Evolutionary conservation across 78 protist species (phyloP).

Genomic region (Pigoraptor vietnamica): DNA sequence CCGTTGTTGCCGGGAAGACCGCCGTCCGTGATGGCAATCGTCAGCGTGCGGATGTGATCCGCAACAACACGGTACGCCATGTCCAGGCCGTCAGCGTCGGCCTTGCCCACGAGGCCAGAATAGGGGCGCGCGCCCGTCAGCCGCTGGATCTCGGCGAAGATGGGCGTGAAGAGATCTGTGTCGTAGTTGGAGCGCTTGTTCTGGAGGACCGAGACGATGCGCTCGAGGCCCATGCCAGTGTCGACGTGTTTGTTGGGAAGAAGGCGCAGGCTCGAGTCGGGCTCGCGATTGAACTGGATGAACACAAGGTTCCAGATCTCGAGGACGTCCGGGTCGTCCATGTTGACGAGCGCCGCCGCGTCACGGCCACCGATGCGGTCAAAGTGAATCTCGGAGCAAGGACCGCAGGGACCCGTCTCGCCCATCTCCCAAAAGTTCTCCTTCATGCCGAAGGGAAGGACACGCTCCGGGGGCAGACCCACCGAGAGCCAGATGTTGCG

Average conservation of each 20-base stretch:
- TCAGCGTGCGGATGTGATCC: conserved; percentile 95
- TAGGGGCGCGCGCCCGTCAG: conserved; percentile 57
- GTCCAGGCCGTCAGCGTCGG: conserved; percentile 77
- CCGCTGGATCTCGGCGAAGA: conserved; percentile 62
- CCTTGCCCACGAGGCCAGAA: conserved; percentile 49
- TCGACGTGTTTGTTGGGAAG: conserved; percentile 92
- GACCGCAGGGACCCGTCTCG: conserved; percentile 98
- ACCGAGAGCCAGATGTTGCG: conserved; percentile 77
- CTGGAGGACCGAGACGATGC: conserved; percentile 88
- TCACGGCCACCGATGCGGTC: conserved; percentile 92
- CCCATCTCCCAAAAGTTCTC: conserved; percentile 98
- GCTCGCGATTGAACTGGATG: conserved; percentile 85
- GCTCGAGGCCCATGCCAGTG: conserved; percentile 96
- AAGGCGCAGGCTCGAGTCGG: conserved; percentile 29
- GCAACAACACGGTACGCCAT: conserved; percentile 98
- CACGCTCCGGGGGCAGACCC: conserved; percentile 78
- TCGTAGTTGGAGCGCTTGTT: conserved; percentile 90
- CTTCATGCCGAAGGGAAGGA: conserved; percentile 82
- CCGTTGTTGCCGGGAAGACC: conserved; percentile 77
- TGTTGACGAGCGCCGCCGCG: conserved; percentile 82
- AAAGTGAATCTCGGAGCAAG: conserved; percentile 97
- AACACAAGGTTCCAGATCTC: conserved; percentile 98
- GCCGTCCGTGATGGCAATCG: conserved; percentile 94
- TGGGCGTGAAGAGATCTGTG: conserved; percentile 89
- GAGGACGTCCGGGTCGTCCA: conserved; percentile 91